Base-by-base conservation (phyloP, 371 early-diverging fungal genomes). In the Mucor lusitanicus region DNA sequence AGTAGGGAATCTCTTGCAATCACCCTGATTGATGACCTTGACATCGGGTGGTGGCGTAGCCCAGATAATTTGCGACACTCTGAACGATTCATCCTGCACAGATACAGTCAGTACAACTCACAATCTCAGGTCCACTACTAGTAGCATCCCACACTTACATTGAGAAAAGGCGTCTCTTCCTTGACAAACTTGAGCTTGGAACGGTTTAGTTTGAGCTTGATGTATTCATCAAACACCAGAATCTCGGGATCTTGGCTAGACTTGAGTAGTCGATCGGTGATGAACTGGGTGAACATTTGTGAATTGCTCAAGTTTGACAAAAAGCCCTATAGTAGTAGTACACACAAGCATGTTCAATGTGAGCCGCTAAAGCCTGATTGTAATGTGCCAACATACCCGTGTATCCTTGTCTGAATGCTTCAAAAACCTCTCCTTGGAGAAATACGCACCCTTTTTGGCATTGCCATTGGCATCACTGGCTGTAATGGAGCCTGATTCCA, bases 201-300 rank as follows among this genome's bases (percentile, higher is more conserved):
- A 58, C 94, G 78, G 65, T 94, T 94, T 46, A 90, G 72, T 69
- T 94, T 94, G 19, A 90, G 85, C 67, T 92, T 93, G 73, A 94
- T 91, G 50, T 85, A 84, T 65, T 94, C 93, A 67, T 91, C 91
- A 78, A 94, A 94, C 61, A 92, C 89, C 17, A 91, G 77, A 11
- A 92, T 85, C 63, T 92, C 92, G 15, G 90, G 89, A 59, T 94
- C 92, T 23, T 83, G 81, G 6, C 77, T 73, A 11, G 90, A 78
- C 12, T 90, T 84, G 19, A 88, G 81, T 17, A 92, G 71, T 42
- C 95, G 78, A 59, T 93, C 92, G 19, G 89, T 84, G 7, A 91
- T 88, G 68, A 94, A 94, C 55, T 94, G 95, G 0, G 86, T 86
- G 77, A 93, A 94, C 70, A 92, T 89, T 74, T 93, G 95, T 0